phyloP scores from a whole-genome alignment of 192 early-diverging fungal species.

The Coemansia reversa region DNA sequence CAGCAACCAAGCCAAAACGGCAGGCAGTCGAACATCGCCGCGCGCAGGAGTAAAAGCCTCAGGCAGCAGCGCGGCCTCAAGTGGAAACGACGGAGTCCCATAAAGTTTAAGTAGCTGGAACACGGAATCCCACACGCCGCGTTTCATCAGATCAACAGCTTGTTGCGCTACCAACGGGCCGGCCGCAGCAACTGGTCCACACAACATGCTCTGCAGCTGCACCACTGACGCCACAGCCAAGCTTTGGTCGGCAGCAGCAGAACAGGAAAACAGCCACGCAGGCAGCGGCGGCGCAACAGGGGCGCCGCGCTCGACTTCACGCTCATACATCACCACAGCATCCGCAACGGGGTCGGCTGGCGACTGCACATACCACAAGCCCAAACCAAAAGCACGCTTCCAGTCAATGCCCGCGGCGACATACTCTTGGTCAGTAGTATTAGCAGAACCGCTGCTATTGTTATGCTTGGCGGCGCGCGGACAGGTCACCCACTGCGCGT shows the following conservation, averaged over 20 bases:
- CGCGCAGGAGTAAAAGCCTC: conserved; percentile 57
- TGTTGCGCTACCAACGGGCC: not conserved
- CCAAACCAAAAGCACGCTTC: conserved; percentile 62
- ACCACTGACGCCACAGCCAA: not conserved
- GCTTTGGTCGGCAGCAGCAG: not conserved
- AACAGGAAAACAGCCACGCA: conserved; percentile 19
- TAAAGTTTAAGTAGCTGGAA: conserved; percentile 75
- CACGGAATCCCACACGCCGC: conserved; percentile 58
- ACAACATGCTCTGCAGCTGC: not conserved
- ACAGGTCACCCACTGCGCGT: conserved; percentile 14
- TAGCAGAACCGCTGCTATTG: not conserved
- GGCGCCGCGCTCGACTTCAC: conserved; percentile 2
- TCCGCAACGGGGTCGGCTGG: conserved; percentile 33
- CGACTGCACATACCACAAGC: conserved; percentile 61
- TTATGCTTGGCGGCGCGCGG: not conserved
- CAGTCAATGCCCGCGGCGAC: conserved; percentile 62
- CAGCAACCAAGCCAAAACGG: conserved; percentile 64
- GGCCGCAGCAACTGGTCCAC: not conserved
- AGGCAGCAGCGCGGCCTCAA: conserved; percentile 64
- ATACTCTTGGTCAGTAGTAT: not conserved
- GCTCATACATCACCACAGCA: conserved; percentile 23
- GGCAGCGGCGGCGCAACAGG: conserved; percentile 40
- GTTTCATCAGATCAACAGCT: conserved; percentile 8
- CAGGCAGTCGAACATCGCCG: conserved; percentile 68
- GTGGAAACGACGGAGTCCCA: conserved; percentile 46